A percentile compares a stretch with the other conserved stretches of the same genome.
Evolutionary conservation across 768 basidiomycete genomes (phyloP).

Genomic region (Tulasnella sp.): DNA sequence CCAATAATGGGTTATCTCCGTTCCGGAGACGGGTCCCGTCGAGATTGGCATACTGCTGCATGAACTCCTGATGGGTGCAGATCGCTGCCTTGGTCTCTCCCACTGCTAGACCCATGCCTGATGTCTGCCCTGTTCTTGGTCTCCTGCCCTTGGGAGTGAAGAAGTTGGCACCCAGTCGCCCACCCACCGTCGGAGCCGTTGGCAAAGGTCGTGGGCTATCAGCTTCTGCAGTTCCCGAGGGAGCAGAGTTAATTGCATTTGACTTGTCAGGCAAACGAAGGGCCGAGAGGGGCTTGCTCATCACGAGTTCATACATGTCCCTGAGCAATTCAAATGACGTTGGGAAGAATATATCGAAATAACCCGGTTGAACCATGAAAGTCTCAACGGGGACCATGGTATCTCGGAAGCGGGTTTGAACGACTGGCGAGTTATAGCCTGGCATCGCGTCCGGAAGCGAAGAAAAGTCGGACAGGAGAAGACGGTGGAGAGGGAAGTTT

Average conservation of each 20-base stretch:
- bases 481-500: slow-evolving; percentile 87
- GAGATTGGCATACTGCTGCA: slow-evolving; percentile 78
- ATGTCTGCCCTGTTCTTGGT: slow-evolving; percentile 52
- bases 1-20: slow-evolving; percentile 84
- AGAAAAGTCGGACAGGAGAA: slow-evolving; percentile 90
- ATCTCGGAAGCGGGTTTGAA: slow-evolving; percentile 85
- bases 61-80: slow-evolving; percentile 82
- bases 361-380: slow-evolving; percentile 88
- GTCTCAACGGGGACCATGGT: slow-evolving; percentile 85
- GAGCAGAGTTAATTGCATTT: neutral
- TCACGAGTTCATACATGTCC: slow-evolving; percentile 84
- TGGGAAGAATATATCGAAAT: slow-evolving; percentile 98
- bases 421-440: slow-evolving; percentile 80
- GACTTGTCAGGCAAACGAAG: slow-evolving; percentile 13
- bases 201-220: slow-evolving; percentile 49
- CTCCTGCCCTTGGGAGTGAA: slow-evolving; percentile 60
- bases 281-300: slow-evolving; percentile 50
- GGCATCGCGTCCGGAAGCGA: slow-evolving; percentile 79
- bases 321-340: slow-evolving; percentile 79
- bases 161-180: slow-evolving; percentile 57
- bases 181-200: slow-evolving; percentile 47
- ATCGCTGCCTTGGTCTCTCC: slow-evolving; percentile 79
- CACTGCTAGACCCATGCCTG: slow-evolving; percentile 71
- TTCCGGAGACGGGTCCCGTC: slow-evolving; percentile 63
- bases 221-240: neutral